These are phyloP conservation scores for Hysterangium stoloniferum DNA, from an alignment of 768 basidiomycete species.

Conservation along the genomic window DNA sequence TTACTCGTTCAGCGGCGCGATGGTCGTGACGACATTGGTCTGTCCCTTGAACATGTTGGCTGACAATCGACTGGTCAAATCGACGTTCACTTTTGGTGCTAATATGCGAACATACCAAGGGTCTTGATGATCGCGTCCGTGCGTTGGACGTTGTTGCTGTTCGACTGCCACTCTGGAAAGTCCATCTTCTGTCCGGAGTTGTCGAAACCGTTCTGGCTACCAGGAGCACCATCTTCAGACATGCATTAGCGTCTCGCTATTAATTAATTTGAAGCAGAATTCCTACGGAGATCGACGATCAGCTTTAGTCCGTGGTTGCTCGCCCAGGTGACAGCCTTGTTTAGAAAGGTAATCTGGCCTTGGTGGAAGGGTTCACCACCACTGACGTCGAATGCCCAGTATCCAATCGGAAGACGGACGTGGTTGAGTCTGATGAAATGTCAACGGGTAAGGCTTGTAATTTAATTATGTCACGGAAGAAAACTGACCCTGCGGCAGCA, in stretches of 20 bases:
- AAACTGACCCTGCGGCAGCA: slow-evolving; percentile 59
- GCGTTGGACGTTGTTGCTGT: slow-evolving; percentile 56
- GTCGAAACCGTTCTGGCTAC: slow-evolving; percentile 80
- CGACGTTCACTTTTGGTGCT: background rate
- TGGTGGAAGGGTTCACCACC: slow-evolving; percentile 72
- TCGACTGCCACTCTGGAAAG: slow-evolving; percentile 64
- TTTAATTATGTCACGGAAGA: slow-evolving; percentile 14
- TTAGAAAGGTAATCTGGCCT: slow-evolving; percentile 66
- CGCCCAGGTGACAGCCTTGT: slow-evolving; percentile 66
- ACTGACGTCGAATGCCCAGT: slow-evolving; percentile 81
- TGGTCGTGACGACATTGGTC: slow-evolving; percentile 49
- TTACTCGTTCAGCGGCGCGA: slow-evolving; percentile 77
- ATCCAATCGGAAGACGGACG: slow-evolving; percentile 80
- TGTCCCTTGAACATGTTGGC: slow-evolving; percentile 51
- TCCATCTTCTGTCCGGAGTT: slow-evolving; percentile 65
- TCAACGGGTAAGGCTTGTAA: slow-evolving; percentile 5
- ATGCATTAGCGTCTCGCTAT: background rate
- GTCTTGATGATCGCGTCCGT: slow-evolving; percentile 57
- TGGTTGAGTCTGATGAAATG: slow-evolving; percentile 65
- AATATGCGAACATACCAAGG: background rate
- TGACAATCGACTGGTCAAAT: slow-evolving; percentile 2
- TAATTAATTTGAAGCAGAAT: background rate
- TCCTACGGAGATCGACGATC: slow-evolving; percentile 69
- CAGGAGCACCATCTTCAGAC: slow-evolving; percentile 46
- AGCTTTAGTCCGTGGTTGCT: slow-evolving; percentile 63